Conservation (phyloP, 2,329 filamentous ascomycete genomes). For the Fusarium coicis region DNA sequence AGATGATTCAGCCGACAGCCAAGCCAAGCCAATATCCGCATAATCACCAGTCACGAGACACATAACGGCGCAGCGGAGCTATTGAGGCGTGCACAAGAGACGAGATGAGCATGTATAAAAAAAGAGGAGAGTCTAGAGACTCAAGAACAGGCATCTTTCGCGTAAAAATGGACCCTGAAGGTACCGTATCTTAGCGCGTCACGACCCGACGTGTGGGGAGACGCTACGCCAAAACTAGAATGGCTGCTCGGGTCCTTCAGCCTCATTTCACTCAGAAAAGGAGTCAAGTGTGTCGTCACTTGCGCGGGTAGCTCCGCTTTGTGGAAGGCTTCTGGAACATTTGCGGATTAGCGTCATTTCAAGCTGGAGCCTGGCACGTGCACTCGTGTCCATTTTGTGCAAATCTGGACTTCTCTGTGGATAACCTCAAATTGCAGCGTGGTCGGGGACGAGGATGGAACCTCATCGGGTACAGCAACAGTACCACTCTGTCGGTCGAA, state of each 20-base stretch:
- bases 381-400: constrained; percentile 43
- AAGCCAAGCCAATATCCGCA: constrained; percentile 21
- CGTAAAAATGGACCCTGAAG: constrained; percentile 30
- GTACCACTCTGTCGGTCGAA: constrained; percentile 26
- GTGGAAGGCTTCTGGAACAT: constrained; percentile 44
- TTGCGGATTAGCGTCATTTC: constrained; percentile 27
- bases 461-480: constrained; percentile 7
- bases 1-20: constrained; percentile 15
- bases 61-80: constrained; percentile 3
- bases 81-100: constrained; percentile 24
- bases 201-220: constrained; percentile 26
- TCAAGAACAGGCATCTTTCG: constrained; percentile 1
- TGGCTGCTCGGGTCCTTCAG: constrained; percentile 33
- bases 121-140: neutral
- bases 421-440: constrained; percentile 36
- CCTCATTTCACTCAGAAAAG: constrained; percentile 36
- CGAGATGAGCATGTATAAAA: neutral
- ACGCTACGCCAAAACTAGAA: constrained; percentile 31
- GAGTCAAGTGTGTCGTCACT: constrained; percentile 35
- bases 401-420: constrained; percentile 17
- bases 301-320: constrained; percentile 24
- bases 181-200: constrained; percentile 22
- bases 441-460: constrained; percentile 41
- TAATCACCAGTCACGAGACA: constrained; percentile 24
- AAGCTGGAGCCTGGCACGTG: constrained; percentile 33